Evolutionary conservation across 331 rosid genomes (phyloP).

Genomic region (Pyrus hybrid): DNA sequence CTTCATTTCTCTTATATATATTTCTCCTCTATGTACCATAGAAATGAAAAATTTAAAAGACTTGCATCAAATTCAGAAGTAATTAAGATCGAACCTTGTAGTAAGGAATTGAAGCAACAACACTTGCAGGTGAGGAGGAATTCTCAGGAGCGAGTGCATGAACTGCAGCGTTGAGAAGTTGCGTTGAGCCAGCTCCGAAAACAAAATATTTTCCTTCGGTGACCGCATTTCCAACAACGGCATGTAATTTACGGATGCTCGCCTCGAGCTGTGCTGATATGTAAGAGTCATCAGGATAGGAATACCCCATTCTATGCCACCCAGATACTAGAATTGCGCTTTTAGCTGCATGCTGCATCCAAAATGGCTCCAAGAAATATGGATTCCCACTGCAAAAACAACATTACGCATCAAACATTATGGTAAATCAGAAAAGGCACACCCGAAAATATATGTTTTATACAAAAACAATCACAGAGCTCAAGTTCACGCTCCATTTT

Average conservation of each 20-base stretch:
- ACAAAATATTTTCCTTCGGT: conserved; percentile 30
- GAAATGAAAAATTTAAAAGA: too few relatives aligned
- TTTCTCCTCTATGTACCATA: too few relatives aligned
- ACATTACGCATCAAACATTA: too few relatives aligned
- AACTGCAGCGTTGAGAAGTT: conserved; percentile 48
- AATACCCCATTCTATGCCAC: conserved; percentile 51
- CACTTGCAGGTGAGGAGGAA: conserved; percentile 23
- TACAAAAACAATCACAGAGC: too few relatives aligned
- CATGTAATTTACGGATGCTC: conserved; percentile 18
- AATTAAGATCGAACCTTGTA: conserved; percentile 15
- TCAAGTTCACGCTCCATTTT: too few relatives aligned
- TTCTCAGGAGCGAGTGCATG: conserved; percentile 29
- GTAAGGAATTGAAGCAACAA: conserved; percentile 39
- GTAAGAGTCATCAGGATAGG: conserved; percentile 2
- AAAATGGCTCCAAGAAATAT: conserved; percentile 46
- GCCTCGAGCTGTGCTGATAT: conserved; percentile 25
- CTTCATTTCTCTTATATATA: too few relatives aligned
- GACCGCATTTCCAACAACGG: conserved; percentile 34
- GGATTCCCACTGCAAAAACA: conserved; percentile 44
- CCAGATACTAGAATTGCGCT: conserved; percentile 44
- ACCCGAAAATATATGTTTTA: neutral
- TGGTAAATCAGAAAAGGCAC: too few relatives aligned
- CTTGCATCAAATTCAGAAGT: neutral
- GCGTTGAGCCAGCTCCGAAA: conserved; percentile 46
- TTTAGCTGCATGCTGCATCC: conserved; percentile 29